Base-by-base conservation (phyloP, 2,329 filamentous ascomycete species). In the Penicillium occitanis region DNA sequence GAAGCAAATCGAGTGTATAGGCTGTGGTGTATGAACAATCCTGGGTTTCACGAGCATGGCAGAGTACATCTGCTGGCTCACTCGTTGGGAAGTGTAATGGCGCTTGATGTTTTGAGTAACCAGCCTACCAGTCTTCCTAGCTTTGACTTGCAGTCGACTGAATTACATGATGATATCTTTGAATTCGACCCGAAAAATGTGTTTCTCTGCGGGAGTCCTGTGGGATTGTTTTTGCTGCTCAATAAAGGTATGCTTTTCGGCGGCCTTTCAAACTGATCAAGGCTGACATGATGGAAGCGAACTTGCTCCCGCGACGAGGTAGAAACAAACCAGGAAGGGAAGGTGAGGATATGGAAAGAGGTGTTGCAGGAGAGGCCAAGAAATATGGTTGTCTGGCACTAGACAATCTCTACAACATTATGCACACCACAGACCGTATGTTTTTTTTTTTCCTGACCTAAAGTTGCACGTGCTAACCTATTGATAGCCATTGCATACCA, bases 1-100 rank as follows among this genome's bases (percentile, higher is more conserved):
- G 95, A 99, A 80, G 94, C 95, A 7, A 99, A 99, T 73, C 87
- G 94, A 5, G 91, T 99, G n/a, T 98, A 97, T 75, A 87, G 91
- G 19, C 84, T 98, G 1, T 99, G 95, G 95, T 97, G 93, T 74
- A 85, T 86, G 57, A 97, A 98, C 75, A 98, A 99, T 69, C 91
- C 92, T 0, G 91, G 89, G 0, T 99, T 99, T 73, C 82, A 89
- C 10, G 83, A 91, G 22, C 84, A 87, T 67, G 95, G 95, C 6
- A 89, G 92, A 8, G 93, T 98, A 0, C 95, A 99, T 78, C 81
- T 99, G 5, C 90, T 99, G 68, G 95, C 91, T 0, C 95, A 99
- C 76, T 97, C 93, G 0, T 85, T 99, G 0, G 95, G 95, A 11
- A 97, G 92, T 71, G 93, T 93, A 46, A 98, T 99, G 92, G 90